Conservation (phyloP, 1,139 yeast species). For the Suhomyces wounanorum region DNA sequence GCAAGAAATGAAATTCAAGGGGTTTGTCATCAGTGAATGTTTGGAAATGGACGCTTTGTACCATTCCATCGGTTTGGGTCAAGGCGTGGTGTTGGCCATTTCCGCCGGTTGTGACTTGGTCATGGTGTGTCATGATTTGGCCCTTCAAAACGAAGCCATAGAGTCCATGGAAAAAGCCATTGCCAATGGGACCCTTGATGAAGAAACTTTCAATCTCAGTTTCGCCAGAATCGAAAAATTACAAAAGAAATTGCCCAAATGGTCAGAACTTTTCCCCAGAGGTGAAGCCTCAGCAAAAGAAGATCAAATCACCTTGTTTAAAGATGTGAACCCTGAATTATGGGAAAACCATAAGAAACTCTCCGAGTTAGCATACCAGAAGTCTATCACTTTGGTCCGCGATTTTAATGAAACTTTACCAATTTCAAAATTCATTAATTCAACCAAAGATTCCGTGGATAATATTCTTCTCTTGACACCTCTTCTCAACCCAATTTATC, state of each 20-base stretch:
- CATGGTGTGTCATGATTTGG: conserved; percentile 59
- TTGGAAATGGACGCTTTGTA: conserved; percentile 66
- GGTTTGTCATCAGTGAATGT: conserved; percentile 65
- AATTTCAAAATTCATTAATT: conserved; percentile 43
- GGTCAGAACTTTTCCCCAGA: conserved; percentile 50
- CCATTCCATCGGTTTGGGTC: conserved; percentile 65
- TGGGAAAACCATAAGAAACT: conserved; percentile 50
- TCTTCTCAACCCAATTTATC: conserved; percentile 48
- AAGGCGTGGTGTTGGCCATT: conserved; percentile 63
- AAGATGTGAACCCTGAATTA: conserved; percentile 29
- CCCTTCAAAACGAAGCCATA: conserved; percentile 62
- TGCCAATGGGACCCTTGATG: conserved; percentile 53
- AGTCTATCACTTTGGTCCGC: conserved; percentile 57
- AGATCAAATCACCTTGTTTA: conserved; percentile 29
- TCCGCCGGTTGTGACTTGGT: conserved; percentile 70
- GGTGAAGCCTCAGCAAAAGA: conserved; percentile 35
- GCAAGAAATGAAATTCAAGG: conserved; percentile 55
- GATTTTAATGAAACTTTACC: conserved; percentile 58
- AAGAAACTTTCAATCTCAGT: conserved; percentile 45
- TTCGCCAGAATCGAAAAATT: conserved; percentile 47
- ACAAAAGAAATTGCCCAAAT: conserved; percentile 46
- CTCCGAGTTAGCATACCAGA: conserved; percentile 51
- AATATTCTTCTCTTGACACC: conserved; percentile 57
- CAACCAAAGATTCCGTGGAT: conserved; percentile 19
- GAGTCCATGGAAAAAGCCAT: conserved; percentile 57